Base-by-base conservation (phyloP, 805 yeast genomes). In the Metschnikowia shivogae region DNA sequence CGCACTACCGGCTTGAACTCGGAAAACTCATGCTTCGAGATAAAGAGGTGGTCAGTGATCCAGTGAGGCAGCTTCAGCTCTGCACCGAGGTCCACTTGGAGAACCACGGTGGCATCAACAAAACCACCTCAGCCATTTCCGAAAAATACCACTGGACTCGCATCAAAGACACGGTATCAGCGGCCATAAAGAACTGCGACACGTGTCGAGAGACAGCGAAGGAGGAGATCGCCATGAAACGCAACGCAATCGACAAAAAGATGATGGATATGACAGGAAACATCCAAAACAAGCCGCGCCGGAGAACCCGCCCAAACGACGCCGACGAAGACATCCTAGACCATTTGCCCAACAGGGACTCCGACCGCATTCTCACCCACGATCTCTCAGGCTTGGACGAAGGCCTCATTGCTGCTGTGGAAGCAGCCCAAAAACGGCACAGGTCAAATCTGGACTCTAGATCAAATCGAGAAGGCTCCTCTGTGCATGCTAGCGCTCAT, bases 91-190 rank as follows among this genome's bases (percentile, higher is more conserved):
- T 80, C 17, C 99, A 92, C 61, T 60, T 74, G 50, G 63, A 74
- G 17, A 78, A 75, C 36, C 99, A 92, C 60, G 83, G 83, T 10
- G 98, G 98, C 9, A 89, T 92, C 50, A 92, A 92, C 66, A 87
- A 84, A 58, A 83, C 95, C 1, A 89, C 97, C 0, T 69, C 92
- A 0, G 67, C 77, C 13, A 78, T 93, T 13, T 78, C 90, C 1
- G 93, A 86, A 50, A 77, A 78, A 54, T 92, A 86, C 55, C 95
- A 89, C 62, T 92, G 98, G 97, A 79, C 89, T 1, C 78, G 95
- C 42, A 86, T 92, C 51, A 90, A 93, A 64, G 89, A 81, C 45
- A 88, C 96, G 0, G 97, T 87, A 1, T 82, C 86, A 1, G 79
- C 81, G 27, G 92, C 88, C 1, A 82, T 90, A 43, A 73, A 83